These are phyloP conservation scores for Mycena amicta DNA, from an alignment of 768 basidiomycete species.

Conservation along the genomic window DNA sequence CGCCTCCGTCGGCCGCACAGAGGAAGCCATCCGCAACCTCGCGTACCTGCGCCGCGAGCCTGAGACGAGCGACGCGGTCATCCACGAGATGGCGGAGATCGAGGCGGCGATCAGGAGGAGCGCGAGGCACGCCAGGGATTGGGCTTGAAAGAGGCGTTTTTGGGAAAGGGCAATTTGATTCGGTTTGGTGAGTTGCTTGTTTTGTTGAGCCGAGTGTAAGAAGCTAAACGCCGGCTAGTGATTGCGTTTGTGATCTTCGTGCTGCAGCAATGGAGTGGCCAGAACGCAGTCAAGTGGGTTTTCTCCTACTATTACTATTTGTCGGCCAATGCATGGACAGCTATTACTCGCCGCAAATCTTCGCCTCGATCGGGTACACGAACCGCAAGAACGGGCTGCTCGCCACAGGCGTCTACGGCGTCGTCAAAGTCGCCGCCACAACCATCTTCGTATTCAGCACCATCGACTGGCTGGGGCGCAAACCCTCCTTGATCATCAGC, in stretches of 20 bases:
- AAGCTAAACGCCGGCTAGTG: constrained; percentile 23
- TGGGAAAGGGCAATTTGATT: constrained; percentile 78
- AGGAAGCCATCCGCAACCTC: constrained; percentile 60
- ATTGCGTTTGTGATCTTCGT: constrained; percentile 82
- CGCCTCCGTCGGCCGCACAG: constrained; percentile 58
- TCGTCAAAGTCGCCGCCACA: constrained; percentile 72
- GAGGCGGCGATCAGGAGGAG: constrained; percentile 80
- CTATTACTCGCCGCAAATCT: constrained; percentile 78
- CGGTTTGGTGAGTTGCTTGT: constrained; percentile 52
- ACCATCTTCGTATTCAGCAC: constrained; percentile 63
- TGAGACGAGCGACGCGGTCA: constrained; percentile 44
- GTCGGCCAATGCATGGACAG: no score
- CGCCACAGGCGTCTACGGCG: constrained; percentile 48
- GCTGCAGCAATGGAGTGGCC: constrained; percentile 83
- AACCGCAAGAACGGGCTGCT: constrained; percentile 62
- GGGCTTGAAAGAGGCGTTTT: constrained; percentile 69
- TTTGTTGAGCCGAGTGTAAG: background rate
- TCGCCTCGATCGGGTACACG: constrained; percentile 64
- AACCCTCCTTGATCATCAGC: constrained; percentile 69
- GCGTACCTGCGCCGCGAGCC: constrained; percentile 61
- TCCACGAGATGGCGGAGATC: constrained; percentile 78
- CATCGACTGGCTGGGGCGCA: constrained; percentile 68
- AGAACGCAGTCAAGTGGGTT: constrained; percentile 81
- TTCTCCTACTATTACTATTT: no score
- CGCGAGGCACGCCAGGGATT: constrained; percentile 63